Percentiles rank a stretch among this genome's conserved stretches.
Conservation (phyloP, 805 yeast genomes). For the Candida andamanensis region DNA sequence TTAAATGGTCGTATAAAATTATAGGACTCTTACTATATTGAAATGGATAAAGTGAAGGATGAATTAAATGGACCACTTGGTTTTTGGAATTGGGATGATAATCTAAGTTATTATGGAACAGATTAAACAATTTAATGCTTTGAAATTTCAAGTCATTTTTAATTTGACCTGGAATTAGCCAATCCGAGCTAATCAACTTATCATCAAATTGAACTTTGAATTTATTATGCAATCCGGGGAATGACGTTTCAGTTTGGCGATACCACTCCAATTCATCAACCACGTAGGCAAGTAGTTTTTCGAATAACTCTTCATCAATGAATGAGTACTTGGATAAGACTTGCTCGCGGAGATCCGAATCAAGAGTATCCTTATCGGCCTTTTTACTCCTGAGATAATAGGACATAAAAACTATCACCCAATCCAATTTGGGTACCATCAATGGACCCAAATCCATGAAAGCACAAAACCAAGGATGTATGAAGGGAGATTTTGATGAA, state of each 20-base stretch:
- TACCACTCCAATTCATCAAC: slow-evolving; percentile 28
- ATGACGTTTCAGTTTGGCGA: slow-evolving; percentile 11
- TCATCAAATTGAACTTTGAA: slow-evolving; percentile 18
- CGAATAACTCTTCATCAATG: no score
- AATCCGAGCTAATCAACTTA: slow-evolving; percentile 15
- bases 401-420: no score
- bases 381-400: no score
- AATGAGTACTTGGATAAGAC: no score
- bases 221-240: slow-evolving; percentile 7
- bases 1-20: no score
- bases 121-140: slow-evolving; percentile 11
- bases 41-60: slow-evolving; percentile 36
- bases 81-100: slow-evolving; percentile 35
- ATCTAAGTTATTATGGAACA: slow-evolving; percentile 20
- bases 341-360: no score
- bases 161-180: slow-evolving; percentile 9
- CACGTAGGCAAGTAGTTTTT: no score
- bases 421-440: no score
- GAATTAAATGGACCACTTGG: slow-evolving; percentile 36
- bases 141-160: slow-evolving; percentile 10
- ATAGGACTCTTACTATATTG: slow-evolving; percentile 25
- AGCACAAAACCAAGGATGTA: no score
- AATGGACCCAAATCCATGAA: no score
- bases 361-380: no score
- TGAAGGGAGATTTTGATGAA: no score